These are phyloP conservation scores for Teratosphaeria destructans DNA, from an alignment of 2,329 filamentous ascomycete genomes.

Conservation along the genomic window DNA sequence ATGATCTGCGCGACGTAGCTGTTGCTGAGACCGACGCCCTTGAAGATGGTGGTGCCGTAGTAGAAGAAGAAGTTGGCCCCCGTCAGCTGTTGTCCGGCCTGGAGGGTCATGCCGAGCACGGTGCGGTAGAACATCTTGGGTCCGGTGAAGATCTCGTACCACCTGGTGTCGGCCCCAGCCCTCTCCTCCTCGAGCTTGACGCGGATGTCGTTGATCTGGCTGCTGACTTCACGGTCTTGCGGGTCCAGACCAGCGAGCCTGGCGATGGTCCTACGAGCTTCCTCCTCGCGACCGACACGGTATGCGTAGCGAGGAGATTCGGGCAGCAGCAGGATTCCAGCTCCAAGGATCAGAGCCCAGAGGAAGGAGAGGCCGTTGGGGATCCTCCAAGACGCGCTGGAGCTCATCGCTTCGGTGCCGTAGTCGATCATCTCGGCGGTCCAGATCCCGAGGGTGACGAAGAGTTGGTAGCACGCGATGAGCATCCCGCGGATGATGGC, in stretches of 20 bases:
- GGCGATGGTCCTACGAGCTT: conserved; percentile 41
- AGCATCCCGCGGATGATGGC: conserved; percentile 54
- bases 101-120: conserved; percentile 50
- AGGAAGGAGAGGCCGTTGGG: conserved; percentile 50
- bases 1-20: conserved; percentile 37
- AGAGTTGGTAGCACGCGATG: conserved; percentile 56
- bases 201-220: conserved; percentile 47
- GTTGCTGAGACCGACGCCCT: conserved; percentile 15
- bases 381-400: conserved; percentile 51
- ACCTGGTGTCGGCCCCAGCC: conserved; percentile 40
- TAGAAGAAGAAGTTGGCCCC: conserved; percentile 57
- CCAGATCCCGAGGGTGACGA: conserved; percentile 59
- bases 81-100: conserved; percentile 57
- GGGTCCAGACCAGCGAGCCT: conserved; percentile 45
- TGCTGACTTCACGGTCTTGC: conserved; percentile 42
- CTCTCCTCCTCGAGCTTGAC: conserved; percentile 45
- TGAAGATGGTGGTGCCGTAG: conserved; percentile 4
- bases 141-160: conserved; percentile 56
- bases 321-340: conserved; percentile 45
- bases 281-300: conserved; percentile 42
- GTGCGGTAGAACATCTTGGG: conserved; percentile 59
- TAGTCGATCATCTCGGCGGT: conserved; percentile 44
- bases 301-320: conserved; percentile 50
- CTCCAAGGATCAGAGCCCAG: conserved; percentile 44
- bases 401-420: conserved; percentile 42